Evolutionary conservation across 805 yeast genomes (phyloP).

Genomic region (Pichia californica): DNA sequence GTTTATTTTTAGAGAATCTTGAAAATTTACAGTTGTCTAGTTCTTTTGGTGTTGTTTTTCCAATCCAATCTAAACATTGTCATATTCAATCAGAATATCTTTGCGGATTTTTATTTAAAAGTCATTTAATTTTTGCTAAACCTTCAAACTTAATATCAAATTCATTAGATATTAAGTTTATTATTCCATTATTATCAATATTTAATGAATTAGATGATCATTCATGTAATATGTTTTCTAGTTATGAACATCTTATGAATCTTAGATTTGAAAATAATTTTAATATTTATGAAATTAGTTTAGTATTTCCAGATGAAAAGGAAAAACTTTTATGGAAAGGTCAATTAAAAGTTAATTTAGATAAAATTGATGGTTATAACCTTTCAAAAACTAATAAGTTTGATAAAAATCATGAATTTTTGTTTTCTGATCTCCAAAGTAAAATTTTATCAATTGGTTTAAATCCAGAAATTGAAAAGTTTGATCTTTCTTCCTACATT

Average conservation of each 20-base stretch:
- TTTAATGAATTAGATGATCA: slow-evolving; percentile 7
- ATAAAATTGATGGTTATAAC: slow-evolving; percentile 16
- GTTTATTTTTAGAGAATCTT: slow-evolving; percentile 39
- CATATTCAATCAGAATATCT: slow-evolving; percentile 16
- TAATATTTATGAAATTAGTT: slow-evolving; percentile 39
- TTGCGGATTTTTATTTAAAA: slow-evolving; percentile 42
- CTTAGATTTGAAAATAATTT: slow-evolving; percentile 39
- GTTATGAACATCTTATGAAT: slow-evolving; percentile 33
- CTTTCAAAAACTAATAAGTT: not conserved
- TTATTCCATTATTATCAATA: slow-evolving; percentile 40
- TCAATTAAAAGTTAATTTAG: slow-evolving; percentile 11
- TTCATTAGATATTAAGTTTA: slow-evolving; percentile 34
- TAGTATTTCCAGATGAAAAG: slow-evolving; percentile 25
- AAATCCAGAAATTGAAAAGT: slow-evolving; percentile 8
- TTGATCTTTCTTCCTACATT: slow-evolving; percentile 5
- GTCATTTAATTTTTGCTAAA: slow-evolving; percentile 39
- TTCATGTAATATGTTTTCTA: slow-evolving; percentile 19
- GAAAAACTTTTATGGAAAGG: slow-evolving; percentile 41
- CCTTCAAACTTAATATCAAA: slow-evolving; percentile 16
- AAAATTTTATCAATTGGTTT: slow-evolving; percentile 10
- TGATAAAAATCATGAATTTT: slow-evolving; percentile 29
- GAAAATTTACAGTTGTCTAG: slow-evolving; percentile 42
- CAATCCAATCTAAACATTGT: slow-evolving; percentile 16
- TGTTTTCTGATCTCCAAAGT: slow-evolving; percentile 20
- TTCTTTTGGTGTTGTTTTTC: slow-evolving; percentile 36